Evolutionary conservation across 805 yeast species (phyloP).

Genomic region (Candida insectalens): DNA sequence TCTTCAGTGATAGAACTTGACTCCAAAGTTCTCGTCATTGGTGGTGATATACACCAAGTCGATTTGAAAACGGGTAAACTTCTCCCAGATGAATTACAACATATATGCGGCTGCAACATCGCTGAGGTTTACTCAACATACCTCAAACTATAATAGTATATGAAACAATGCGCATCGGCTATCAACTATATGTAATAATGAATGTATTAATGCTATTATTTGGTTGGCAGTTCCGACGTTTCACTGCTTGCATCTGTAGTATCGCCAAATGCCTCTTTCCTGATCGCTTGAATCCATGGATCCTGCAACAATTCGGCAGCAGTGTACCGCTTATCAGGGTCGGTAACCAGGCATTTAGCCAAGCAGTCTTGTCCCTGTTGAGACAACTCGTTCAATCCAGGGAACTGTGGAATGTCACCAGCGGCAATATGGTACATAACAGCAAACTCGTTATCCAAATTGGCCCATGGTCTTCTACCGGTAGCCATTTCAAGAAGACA

Average conservation of each 20-base stretch:
- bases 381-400: conserved; percentile 69
- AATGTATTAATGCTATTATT: background rate
- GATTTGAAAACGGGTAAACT: conserved; percentile 3
- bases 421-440: conserved; percentile 98
- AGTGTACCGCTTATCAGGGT: conserved; percentile 69
- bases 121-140: conserved; percentile 12
- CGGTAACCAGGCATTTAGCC: conserved; percentile 67
- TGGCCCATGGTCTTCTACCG: conserved; percentile 94
- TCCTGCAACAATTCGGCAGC: conserved; percentile 81
- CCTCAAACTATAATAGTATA: conserved; percentile 9
- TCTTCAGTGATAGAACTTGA: conserved; percentile 10
- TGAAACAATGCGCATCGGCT: too few species aligned
- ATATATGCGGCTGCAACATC: conserved; percentile 8
- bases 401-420: conserved; percentile 83
- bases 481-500: conserved; percentile 95
- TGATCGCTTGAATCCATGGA: conserved; percentile 77
- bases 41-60: conserved; percentile 12
- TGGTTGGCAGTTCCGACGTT: background rate
- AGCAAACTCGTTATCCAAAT: conserved; percentile 95
- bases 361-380: conserved; percentile 64
- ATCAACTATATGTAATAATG: too few species aligned
- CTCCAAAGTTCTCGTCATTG: conserved; percentile 13
- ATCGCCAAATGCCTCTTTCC: conserved; percentile 59
- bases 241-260: background rate
- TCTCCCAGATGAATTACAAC: conserved; percentile 2